Evolutionary conservation across 768 basidiomycete genomes (phyloP).

Genomic region (Agaricus blazei): DNA sequence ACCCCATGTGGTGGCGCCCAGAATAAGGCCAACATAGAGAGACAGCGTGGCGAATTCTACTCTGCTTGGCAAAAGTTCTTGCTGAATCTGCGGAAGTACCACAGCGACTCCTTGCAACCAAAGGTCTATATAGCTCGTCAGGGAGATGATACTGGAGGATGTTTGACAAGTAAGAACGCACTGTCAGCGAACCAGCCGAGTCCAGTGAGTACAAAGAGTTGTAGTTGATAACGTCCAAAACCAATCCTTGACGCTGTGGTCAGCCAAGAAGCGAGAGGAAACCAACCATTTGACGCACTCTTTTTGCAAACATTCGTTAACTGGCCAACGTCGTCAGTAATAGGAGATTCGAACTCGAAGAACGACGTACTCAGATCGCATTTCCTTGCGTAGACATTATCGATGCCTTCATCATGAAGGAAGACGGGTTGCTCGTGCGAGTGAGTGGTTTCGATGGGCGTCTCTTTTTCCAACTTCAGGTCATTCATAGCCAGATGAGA

Average conservation of each 20-base stretch:
- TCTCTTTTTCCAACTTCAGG: background rate
- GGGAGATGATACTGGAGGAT: background rate
- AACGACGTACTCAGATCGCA: constrained; percentile 1
- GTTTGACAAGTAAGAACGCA: constrained; percentile 17
- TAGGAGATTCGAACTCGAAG: background rate
- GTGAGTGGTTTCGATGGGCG: background rate
- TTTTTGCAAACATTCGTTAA: constrained; percentile 41
- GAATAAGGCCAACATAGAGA: constrained; percentile 43
- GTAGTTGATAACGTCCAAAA: constrained; percentile 44
- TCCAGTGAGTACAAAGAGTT: constrained; percentile 41
- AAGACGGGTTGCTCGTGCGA: background rate
- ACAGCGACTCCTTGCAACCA: constrained; percentile 46
- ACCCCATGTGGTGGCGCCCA: constrained; percentile 46
- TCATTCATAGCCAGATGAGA: background rate
- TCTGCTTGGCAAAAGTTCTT: constrained; percentile 35
- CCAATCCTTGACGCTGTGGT: constrained; percentile 30
- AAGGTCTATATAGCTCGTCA: constrained; percentile 20
- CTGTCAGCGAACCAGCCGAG: constrained; percentile 48
- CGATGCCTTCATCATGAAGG: constrained; percentile 1
- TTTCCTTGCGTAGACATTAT: constrained; percentile 6
- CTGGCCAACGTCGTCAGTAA: constrained; percentile 16
- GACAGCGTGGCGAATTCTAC: constrained; percentile 43
- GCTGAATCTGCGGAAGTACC: constrained; percentile 37
- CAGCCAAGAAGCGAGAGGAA: background rate
- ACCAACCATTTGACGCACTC: constrained; percentile 27